These are phyloP conservation scores for Kernera saxatilis DNA, from an alignment of 345 rosid genomes.

Conservation along the genomic window DNA sequence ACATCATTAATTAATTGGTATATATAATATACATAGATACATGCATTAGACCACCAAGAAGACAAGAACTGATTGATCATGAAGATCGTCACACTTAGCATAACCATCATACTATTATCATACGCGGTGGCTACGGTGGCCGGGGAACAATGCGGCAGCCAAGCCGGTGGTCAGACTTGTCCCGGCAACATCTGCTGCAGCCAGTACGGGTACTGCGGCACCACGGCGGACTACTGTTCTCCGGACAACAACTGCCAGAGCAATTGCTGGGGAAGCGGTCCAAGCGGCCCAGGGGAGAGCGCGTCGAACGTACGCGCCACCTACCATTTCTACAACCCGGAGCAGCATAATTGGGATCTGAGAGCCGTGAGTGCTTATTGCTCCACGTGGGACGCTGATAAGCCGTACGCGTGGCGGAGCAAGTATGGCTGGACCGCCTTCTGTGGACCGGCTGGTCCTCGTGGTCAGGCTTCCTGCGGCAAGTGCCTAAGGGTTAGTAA, in stretches of 20 bases:
- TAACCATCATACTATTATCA: neutral
- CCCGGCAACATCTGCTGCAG: conserved; percentile 34
- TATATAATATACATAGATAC: neutral
- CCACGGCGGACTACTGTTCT: conserved; percentile 35
- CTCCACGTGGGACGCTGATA: conserved; percentile 58
- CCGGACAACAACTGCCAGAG: conserved; percentile 35
- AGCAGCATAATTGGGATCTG: conserved; percentile 43
- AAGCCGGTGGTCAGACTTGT: conserved; percentile 34
- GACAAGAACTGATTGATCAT: neutral
- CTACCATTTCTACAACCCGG: conserved; percentile 45
- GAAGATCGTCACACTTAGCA: neutral
- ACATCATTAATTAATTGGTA: neutral
- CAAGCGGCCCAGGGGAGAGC: conserved; percentile 25
- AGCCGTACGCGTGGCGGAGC: conserved; percentile 52
- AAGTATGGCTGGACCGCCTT: conserved; percentile 68
- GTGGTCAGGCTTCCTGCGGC: conserved; percentile 57
- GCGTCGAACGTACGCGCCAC: conserved; percentile 61
- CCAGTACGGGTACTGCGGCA: conserved; percentile 36
- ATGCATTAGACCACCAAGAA: neutral
- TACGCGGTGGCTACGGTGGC: conserved; percentile 1
- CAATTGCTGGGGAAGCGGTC: conserved; percentile 33
- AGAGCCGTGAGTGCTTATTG: conserved; percentile 48
- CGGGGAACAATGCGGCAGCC: conserved; percentile 35
- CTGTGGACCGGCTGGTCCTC: conserved; percentile 53
- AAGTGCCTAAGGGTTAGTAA: conserved; percentile 42